These are phyloP conservation scores for Eremomyces bilateralis DNA, from an alignment of 495 filamentous ascomycete species.

Conservation along the genomic window DNA sequence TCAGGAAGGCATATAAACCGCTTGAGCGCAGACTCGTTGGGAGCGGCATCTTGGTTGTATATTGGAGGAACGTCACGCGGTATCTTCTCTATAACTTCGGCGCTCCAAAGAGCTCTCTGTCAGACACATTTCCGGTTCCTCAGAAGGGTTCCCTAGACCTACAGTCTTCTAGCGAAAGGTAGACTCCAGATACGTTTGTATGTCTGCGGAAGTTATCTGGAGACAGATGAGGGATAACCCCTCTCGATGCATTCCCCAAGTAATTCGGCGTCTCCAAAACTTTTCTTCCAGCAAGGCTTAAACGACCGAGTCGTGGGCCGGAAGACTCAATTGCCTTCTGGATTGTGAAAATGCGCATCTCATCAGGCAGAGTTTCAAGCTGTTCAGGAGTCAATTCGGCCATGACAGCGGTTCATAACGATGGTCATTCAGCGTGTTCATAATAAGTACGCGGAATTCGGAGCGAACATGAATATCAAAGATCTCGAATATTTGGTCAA, in stretches of 20 bases:
- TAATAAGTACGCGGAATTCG: no score
- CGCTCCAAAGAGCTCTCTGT: slow-evolving; percentile 17
- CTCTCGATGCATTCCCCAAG: slow-evolving; percentile 58
- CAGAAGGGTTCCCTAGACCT: slow-evolving; percentile 16
- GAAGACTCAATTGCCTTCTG: slow-evolving; percentile 10
- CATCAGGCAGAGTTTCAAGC: slow-evolving; percentile 2
- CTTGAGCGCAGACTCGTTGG: slow-evolving; percentile 34
- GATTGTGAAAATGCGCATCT: slow-evolving; percentile 21
- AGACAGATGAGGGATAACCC: slow-evolving; percentile 64
- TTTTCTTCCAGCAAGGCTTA: slow-evolving; percentile 35
- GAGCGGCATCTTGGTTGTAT: slow-evolving; percentile 18
- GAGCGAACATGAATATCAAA: no score
- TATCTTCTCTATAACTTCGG: slow-evolving; percentile 54
- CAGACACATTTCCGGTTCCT: slow-evolving; percentile 5
- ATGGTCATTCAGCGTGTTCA: no score
- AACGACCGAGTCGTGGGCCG: slow-evolving; percentile 29
- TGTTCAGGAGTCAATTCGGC: neutral
- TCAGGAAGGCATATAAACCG: slow-evolving; percentile 44
- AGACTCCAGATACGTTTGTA: slow-evolving; percentile 42
- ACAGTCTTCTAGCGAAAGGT: slow-evolving; percentile 89
- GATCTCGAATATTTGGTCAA: no score
- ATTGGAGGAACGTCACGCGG: slow-evolving; percentile 29
- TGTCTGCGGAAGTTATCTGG: slow-evolving; percentile 57
- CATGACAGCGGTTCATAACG: no score
- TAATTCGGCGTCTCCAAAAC: slow-evolving; percentile 61